Conservation (phyloP, 75 land plant genomes). For the Cryptomeria japonica region DNA sequence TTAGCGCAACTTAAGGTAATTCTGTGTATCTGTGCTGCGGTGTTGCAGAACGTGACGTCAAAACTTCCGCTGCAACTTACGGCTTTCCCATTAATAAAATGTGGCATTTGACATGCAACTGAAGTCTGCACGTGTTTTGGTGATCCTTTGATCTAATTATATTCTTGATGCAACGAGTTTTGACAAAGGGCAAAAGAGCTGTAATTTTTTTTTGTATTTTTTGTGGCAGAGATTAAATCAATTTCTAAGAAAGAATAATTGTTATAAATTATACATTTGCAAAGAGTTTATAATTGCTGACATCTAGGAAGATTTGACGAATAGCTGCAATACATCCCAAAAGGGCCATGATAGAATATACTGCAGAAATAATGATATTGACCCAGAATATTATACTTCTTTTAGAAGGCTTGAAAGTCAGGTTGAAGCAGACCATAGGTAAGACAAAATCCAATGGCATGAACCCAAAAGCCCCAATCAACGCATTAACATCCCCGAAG, state of each 20-base stretch:
- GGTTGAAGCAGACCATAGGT: conserved; percentile 57
- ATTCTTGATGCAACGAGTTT: no score
- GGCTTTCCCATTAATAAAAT: no score
- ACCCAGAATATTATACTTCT: conserved; percentile 43
- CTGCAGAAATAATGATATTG: conserved; percentile 34
- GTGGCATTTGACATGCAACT: no score
- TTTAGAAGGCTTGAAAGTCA: conserved; percentile 58
- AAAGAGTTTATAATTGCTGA: conserved; percentile 54
- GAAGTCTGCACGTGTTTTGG: no score
- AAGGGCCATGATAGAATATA: conserved; percentile 39
- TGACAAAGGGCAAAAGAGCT: no score
- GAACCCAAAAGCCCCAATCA: conserved; percentile 81
- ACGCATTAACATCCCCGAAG: conserved; percentile 76
- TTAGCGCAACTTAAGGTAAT: no score
- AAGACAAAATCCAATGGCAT: conserved; percentile 73
- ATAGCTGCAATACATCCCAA: conserved; percentile 58
- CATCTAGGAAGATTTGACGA: conserved; percentile 65
- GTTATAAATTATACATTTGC: conserved; percentile 31
- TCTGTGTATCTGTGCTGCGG: no score
- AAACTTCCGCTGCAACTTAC: no score
- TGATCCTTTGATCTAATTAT: no score
- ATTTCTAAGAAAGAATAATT: neutral
- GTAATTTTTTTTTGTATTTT: no score
- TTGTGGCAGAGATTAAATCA: no score
- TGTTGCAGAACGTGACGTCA: no score